phyloP scores from a whole-genome alignment of 768 basidiomycete genomes.

The Auriculariales sp. region DNA sequence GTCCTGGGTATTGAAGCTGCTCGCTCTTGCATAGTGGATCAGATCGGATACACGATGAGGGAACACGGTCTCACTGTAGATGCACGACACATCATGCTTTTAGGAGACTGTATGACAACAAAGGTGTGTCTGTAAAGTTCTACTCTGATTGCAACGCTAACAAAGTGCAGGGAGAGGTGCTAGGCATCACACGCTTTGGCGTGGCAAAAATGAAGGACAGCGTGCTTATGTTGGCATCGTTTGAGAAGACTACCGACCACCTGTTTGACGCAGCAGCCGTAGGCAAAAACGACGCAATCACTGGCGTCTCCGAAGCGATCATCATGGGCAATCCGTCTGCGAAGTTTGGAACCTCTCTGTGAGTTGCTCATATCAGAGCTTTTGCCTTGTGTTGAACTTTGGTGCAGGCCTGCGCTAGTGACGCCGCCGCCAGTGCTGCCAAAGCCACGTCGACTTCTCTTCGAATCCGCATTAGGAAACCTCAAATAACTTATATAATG shows the following conservation, averaged over 20 bases:
- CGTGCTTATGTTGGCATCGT: constrained; percentile 96
- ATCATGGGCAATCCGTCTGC: constrained; percentile 98
- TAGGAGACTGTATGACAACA: constrained; percentile 97
- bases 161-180: constrained; percentile 66
- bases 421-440: constrained; percentile 20
- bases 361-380: too few relatives aligned
- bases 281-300: constrained; percentile 87
- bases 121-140: constrained; percentile 44
- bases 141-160: not conserved
- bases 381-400: too few relatives aligned
- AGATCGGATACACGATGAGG: constrained; percentile 95
- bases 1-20: constrained; percentile 99
- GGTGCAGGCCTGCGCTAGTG: constrained; percentile 26
- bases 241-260: constrained; percentile 99
- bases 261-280: constrained; percentile 94
- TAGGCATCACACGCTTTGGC: constrained; percentile 97
- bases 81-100: constrained; percentile 93
- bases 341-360: constrained; percentile 91
- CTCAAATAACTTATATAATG: too few relatives aligned
- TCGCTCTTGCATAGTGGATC: constrained; percentile 83
- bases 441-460: constrained; percentile 23
- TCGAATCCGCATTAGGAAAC: constrained; percentile 23
- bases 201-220: constrained; percentile 99
- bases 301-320: constrained; percentile 97
- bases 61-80: constrained; percentile 98